Percentiles rank a stretch among this genome's conserved stretches.
Evolutionary conservation across 305 asterid genomes (phyloP).

Genomic region (Fraxinus nigra): DNA sequence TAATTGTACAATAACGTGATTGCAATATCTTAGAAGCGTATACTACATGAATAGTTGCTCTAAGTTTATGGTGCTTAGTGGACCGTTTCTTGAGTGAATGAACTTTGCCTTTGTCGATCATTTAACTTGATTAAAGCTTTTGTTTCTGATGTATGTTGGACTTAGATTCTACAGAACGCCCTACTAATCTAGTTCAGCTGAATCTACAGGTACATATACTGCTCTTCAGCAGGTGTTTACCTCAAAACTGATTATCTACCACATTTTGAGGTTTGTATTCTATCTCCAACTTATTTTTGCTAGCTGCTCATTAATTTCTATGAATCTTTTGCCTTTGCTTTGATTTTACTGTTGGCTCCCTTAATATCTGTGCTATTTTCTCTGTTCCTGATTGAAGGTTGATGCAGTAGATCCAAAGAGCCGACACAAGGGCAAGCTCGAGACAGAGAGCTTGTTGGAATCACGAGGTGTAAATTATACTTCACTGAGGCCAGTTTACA

Average conservation of each 20-base stretch:
- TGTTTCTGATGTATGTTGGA: background rate
- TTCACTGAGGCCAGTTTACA: constrained; percentile 90
- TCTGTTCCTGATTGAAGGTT: constrained; percentile 33
- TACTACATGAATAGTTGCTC: no score
- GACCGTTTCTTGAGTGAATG: background rate
- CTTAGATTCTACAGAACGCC: background rate
- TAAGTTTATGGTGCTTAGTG: background rate
- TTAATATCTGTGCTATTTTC: background rate
- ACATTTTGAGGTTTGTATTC: constrained; percentile 62
- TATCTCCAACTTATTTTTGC: background rate
- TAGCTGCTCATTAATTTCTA: background rate
- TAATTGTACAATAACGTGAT: background rate
- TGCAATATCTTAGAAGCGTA: no score
- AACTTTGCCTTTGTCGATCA: background rate
- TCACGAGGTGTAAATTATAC: constrained; percentile 85
- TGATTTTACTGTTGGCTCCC: background rate
- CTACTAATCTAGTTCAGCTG: background rate
- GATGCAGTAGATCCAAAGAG: constrained; percentile 99
- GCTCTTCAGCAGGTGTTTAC: constrained; percentile 94
- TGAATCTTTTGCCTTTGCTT: background rate
- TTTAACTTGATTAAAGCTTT: background rate
- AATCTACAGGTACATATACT: constrained; percentile 77
- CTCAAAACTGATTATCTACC: constrained; percentile 73
- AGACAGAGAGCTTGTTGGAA: constrained; percentile 77
- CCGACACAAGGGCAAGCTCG: constrained; percentile 98